Base-by-base conservation (phyloP, 2,329 filamentous ascomycete species). In the Penicillium sp. region DNA sequence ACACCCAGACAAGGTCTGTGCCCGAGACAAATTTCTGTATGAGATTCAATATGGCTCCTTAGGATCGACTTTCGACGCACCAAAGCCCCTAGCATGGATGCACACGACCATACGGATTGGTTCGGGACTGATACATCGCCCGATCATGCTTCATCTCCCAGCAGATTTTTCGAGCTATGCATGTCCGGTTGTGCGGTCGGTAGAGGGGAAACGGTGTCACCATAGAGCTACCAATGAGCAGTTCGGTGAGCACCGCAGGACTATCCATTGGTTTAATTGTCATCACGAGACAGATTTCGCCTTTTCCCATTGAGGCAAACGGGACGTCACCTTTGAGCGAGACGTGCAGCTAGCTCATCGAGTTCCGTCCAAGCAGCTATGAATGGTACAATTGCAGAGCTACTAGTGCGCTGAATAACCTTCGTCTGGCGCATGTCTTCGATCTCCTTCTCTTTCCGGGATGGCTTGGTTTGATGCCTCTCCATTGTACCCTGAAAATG, bases 21-120 rank as follows among this genome's bases (percentile, higher is more conserved):
- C 12, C 24, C 13, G 26, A 42, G 36, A 40, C 34, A 37, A n/a
- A 4, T 20, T 20, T 37, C 20, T n/a, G 23, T 21, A 21, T 12
- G 2, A 6, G 7, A 37, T 37, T 37, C n/a, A 23, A 13, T 37
- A 15, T n/a, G 23, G 18, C 34, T 37, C n/a, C 12, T 12, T 23
- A 13, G 2, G 20, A 21, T 23, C 7, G 10, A 2, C 1, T 12
- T 23, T n/a, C 47, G 42, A 46, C 42, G 51, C 47, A 51, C 42
- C 52, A 43, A 48, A 29, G 23, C 2, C 26, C 32, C 18, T 20
- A 18, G 37, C 29, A 41, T 56, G 40, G 37, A 33, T 32, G 37
- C 34, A 51, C 53, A 60, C 53, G 44, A 41, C 57, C 60, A 54
- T 55, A 55, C 51, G 52, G 59, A 58, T 57, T 47, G 52, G 53